Evolutionary conservation across 2,329 filamentous ascomycete genomes (phyloP).

Genomic region (Raffaelea albimanens): DNA sequence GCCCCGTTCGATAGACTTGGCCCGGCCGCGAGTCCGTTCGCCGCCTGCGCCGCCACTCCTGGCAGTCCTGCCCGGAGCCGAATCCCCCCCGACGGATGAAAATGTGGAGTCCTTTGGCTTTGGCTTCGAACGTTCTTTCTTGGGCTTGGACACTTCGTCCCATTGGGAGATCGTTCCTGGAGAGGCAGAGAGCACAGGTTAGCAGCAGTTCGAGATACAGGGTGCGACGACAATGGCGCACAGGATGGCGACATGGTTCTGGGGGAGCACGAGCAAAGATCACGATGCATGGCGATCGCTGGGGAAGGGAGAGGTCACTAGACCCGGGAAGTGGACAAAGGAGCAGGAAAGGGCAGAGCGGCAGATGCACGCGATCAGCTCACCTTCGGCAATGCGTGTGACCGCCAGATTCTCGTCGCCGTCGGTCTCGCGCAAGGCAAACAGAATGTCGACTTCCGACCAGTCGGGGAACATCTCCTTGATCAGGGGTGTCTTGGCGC

Average conservation of each 20-base stretch:
- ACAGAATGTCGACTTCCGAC: constrained; percentile 91
- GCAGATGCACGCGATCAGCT: constrained; percentile 5
- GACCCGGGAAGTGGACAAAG: constrained; percentile 1
- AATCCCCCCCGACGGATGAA: constrained; percentile 40
- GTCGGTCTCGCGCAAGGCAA: constrained; percentile 80
- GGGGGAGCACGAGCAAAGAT: no score
- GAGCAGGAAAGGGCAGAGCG: constrained; percentile 4
- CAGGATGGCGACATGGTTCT: no score
- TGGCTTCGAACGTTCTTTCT: constrained; percentile 63
- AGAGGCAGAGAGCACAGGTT: no score
- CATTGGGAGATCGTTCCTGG: constrained; percentile 73
- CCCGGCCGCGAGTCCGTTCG: constrained; percentile 54
- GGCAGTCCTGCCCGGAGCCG: constrained; percentile 37
- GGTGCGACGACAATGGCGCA: no score
- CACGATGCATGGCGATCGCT: no score
- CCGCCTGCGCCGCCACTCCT: constrained; percentile 53
- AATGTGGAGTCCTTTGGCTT: constrained; percentile 58
- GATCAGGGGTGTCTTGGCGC: constrained; percentile 67
- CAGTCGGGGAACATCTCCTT: constrained; percentile 92
- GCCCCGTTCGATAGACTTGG: constrained; percentile 54
- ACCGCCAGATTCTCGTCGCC: constrained; percentile 68
- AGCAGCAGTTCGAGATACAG: no score
- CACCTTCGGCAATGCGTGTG: constrained; percentile 73
- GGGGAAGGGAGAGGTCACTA: neutral
- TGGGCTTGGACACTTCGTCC: constrained; percentile 72